Percentiles rank a stretch among this genome's conserved stretches.
Evolutionary conservation across 2,329 filamentous ascomycete species (phyloP).

Genomic region (Aspergillus glaucus): DNA sequence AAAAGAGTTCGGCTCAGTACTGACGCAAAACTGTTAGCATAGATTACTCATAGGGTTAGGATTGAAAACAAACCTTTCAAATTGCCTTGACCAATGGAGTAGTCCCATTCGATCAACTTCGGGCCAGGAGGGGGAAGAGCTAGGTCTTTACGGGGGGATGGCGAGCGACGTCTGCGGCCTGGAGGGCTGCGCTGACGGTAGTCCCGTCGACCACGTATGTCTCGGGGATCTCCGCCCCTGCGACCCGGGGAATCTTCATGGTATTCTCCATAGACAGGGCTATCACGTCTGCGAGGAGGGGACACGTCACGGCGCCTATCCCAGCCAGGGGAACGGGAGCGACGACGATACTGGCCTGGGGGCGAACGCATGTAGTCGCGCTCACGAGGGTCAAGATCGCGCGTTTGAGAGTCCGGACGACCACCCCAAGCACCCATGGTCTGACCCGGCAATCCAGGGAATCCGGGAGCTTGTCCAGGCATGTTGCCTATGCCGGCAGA

Average conservation of each 20-base stretch:
- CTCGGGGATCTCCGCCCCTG: conserved; percentile 52
- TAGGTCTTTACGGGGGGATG: conserved; percentile 47
- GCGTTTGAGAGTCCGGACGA: conserved; percentile 37
- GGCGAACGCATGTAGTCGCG: conserved; percentile 60
- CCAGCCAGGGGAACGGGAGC: conserved; percentile 73
- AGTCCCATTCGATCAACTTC: conserved; percentile 78
- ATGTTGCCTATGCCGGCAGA: conserved; percentile 28
- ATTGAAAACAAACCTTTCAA: conserved; percentile 59
- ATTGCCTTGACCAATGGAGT: conserved; percentile 62
- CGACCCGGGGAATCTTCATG: conserved; percentile 62
- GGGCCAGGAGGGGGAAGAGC: conserved; percentile 45
- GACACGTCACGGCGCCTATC: conserved; percentile 63
- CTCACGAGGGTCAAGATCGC: conserved; percentile 47
- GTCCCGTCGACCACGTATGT: conserved; percentile 49
- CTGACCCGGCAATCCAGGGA: conserved; percentile 25
- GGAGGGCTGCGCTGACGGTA: conserved; percentile 86
- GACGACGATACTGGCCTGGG: conserved; percentile 55
- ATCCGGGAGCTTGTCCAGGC: conserved; percentile 29
- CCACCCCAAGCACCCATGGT: conserved; percentile 29
- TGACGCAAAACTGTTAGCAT: conserved; percentile 22
- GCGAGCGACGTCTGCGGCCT: conserved; percentile 60
- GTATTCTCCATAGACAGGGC: conserved; percentile 67
- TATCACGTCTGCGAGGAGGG: conserved; percentile 56
- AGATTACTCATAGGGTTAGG: conserved; percentile 11
- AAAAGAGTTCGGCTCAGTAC: conserved; percentile 93